These are phyloP conservation scores for Gaillardinia entomophila DNA, from an alignment of 805 yeast genomes.

Conservation along the genomic window DNA sequence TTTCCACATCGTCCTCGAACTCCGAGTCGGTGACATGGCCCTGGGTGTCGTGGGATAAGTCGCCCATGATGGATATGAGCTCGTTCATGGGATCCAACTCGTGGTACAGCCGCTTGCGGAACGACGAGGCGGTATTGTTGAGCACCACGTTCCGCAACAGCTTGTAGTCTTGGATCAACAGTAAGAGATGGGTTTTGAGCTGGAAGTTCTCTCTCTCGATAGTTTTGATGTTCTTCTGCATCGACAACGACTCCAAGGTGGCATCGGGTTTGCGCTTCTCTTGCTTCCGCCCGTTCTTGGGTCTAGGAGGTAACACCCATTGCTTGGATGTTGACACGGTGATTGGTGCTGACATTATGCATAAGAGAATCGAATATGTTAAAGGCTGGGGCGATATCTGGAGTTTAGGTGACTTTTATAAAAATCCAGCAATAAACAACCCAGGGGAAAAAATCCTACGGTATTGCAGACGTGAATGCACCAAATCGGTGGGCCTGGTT, in stretches of 20 bases:
- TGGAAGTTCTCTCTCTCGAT: slow-evolving; percentile 29
- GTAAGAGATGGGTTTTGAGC: slow-evolving; percentile 28
- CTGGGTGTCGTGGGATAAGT: slow-evolving; percentile 16
- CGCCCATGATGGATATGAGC: slow-evolving; percentile 22
- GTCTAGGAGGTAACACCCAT: slow-evolving; percentile 84
- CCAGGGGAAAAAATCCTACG: not conserved
- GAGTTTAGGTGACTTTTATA: not conserved
- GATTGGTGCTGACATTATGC: not conserved
- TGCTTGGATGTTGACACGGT: slow-evolving; percentile 57
- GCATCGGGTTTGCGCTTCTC: not conserved
- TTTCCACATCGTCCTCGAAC: slow-evolving; percentile 5
- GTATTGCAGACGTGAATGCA: not conserved
- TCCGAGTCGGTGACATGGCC: slow-evolving; percentile 1
- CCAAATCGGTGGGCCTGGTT: not conserved
- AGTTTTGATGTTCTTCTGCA: slow-evolving; percentile 7
- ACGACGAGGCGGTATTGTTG: slow-evolving; percentile 13
- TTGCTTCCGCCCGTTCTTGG: slow-evolving; percentile 63
- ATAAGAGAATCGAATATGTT: too few relatives aligned
- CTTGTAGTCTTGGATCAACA: slow-evolving; percentile 36
- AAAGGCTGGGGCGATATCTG: not conserved
- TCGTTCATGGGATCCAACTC: slow-evolving; percentile 19
- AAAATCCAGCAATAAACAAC: not conserved
- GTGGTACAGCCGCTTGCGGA: slow-evolving; percentile 10
- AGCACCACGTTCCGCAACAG: slow-evolving; percentile 26
- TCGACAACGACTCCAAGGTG: not conserved